Conservation (phyloP, 169 alveolate species). For the Plasmodium sp. region DNA sequence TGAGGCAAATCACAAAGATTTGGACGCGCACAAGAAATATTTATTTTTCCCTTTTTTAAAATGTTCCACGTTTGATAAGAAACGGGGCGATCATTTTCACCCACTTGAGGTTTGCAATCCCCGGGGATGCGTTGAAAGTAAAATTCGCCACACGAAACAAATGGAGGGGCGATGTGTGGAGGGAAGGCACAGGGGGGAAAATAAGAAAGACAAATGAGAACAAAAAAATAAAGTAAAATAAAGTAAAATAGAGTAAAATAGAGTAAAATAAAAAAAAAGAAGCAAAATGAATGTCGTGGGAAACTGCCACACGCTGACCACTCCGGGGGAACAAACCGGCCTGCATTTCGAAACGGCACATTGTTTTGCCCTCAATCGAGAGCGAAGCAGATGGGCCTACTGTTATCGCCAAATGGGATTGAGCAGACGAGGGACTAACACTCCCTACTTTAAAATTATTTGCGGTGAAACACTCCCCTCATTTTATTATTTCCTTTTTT, state of each 20-base stretch:
- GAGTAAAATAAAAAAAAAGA: too few relatives aligned
- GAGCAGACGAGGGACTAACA: neutral
- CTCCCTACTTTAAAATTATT: neutral
- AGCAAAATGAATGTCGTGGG: neutral
- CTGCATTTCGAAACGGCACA: neutral
- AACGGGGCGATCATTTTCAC: neutral
- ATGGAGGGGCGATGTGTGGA: neutral
- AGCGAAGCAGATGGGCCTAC: neutral
- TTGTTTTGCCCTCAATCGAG: neutral
- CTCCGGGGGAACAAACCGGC: neutral
- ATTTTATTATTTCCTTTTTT: neutral
- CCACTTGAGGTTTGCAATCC: neutral
- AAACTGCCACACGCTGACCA: neutral
- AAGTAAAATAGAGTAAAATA: too few relatives aligned
- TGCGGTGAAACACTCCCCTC: neutral
- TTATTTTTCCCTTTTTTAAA: neutral
- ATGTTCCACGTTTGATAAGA: neutral
- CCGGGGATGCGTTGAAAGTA: neutral
- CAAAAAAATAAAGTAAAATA: neutral
- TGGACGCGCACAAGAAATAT: neutral
- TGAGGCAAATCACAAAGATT: neutral
- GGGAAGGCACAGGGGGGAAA: neutral
- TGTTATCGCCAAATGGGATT: neutral
- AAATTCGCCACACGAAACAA: neutral
- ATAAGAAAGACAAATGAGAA: neutral